Conservation (phyloP, 768 basidiomycete species). For the Paxillus rubicundulus region DNA sequence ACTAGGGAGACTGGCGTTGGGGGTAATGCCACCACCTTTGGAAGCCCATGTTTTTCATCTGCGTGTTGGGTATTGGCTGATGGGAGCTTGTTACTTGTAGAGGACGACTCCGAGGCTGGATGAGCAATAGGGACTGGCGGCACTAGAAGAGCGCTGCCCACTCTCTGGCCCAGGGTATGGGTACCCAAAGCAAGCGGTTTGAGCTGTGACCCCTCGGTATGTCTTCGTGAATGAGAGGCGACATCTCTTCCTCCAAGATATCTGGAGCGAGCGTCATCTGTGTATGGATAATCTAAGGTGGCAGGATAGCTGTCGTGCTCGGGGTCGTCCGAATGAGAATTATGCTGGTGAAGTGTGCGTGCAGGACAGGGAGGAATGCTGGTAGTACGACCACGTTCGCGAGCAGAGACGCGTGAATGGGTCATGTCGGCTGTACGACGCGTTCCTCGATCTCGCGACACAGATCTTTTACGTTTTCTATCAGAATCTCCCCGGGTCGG, state of each 20-base stretch:
- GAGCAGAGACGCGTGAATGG: conserved; percentile 1
- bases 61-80: background rate
- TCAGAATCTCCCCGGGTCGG: conserved; percentile 13
- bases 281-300: background rate
- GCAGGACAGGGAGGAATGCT: background rate
- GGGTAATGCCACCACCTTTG: conserved; percentile 7
- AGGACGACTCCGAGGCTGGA: background rate
- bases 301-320: background rate
- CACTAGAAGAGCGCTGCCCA: conserved; percentile 14
- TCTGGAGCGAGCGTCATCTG: background rate
- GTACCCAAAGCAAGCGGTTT: conserved; percentile 2
- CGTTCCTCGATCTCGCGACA: conserved; percentile 10
- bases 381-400: background rate
- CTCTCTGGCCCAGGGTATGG: background rate
- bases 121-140: conserved; percentile 4
- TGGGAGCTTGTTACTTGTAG: background rate
- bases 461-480: conserved; percentile 12
- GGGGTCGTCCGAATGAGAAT: background rate
- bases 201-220: conserved; percentile 6
- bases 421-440: conserved; percentile 9
- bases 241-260: conserved; percentile 5
- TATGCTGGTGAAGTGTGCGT: background rate
- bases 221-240: conserved; percentile 2
- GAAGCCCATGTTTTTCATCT: conserved; percentile 7
- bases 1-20: conserved; percentile 10